These are phyloP conservation scores for Rhododendron mucronatum DNA, from an alignment of 148 eudicot genomes.

Conservation along the genomic window DNA sequence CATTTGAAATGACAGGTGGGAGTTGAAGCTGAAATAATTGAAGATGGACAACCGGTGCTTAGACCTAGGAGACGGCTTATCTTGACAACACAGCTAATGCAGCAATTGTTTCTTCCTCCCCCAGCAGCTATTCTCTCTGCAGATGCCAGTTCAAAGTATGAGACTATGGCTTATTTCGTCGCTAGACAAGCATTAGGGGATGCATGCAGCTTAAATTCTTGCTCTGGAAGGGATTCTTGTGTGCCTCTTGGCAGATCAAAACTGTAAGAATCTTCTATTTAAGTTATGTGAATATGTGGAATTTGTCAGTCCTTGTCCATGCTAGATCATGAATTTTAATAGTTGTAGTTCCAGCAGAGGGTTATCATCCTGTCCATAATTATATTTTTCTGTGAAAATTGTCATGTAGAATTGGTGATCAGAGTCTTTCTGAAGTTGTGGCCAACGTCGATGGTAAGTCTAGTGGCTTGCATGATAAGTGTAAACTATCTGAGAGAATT, in stretches of 20 bases:
- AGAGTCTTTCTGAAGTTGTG: slow-evolving; percentile 33
- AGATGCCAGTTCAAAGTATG: slow-evolving; percentile 52
- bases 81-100: slow-evolving; percentile 77
- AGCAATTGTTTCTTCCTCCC: slow-evolving; percentile 71
- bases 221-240: slow-evolving; percentile 26
- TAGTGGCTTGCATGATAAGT: slow-evolving; percentile 27
- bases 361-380: slow-evolving; percentile 1
- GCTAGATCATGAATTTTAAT: neutral
- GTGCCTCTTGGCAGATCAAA: slow-evolving; percentile 23
- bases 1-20: slow-evolving; percentile 47
- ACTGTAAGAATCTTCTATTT: slow-evolving; percentile 40
- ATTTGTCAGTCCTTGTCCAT: neutral
- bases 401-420: slow-evolving; percentile 36
- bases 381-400: neutral
- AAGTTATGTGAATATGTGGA: neutral
- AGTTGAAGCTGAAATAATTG: slow-evolving; percentile 45
- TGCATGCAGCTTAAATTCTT: slow-evolving; percentile 54
- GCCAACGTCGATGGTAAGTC: slow-evolving; percentile 32
- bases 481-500: slow-evolving; percentile 36
- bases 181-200: slow-evolving; percentile 68
- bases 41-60: slow-evolving; percentile 38
- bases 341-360: neutral
- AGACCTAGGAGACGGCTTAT: slow-evolving; percentile 71
- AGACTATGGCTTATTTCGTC: slow-evolving; percentile 42
- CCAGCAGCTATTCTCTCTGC: slow-evolving; percentile 45